Evolutionary conservation across 331 rosid genomes (phyloP).

Genomic region (Erythrophleum ivorense): DNA sequence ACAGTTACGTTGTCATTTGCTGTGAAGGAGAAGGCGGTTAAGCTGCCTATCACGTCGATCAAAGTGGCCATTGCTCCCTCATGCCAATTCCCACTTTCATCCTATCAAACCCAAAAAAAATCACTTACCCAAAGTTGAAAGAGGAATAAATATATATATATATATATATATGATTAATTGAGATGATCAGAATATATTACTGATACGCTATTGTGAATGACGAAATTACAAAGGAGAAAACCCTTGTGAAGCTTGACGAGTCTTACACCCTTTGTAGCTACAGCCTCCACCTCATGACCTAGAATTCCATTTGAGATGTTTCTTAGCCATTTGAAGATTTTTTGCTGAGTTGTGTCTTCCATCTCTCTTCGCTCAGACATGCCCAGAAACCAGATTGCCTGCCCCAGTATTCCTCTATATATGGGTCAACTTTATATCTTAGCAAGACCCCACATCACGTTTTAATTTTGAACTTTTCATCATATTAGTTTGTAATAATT

Average conservation of each 20-base stretch:
- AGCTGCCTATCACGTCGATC: slow-evolving; percentile 40
- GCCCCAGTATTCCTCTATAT: not conserved
- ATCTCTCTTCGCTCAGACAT: not conserved
- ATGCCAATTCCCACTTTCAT: slow-evolving; percentile 53
- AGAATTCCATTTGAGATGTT: slow-evolving; percentile 23
- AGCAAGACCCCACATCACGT: too few relatives aligned
- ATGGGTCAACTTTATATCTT: not conserved
- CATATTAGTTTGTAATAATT: too few relatives aligned
- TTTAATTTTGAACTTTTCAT: too few relatives aligned
- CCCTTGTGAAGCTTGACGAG: slow-evolving; percentile 32
- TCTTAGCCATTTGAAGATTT: not conserved
- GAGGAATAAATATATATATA: not conserved
- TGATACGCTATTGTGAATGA: slow-evolving; percentile 28
- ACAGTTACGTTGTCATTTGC: slow-evolving; percentile 8
- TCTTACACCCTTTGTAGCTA: slow-evolving; percentile 30
- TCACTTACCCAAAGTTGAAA: not conserved
- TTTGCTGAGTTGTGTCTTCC: slow-evolving; percentile 1
- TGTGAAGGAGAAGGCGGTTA: slow-evolving; percentile 9
- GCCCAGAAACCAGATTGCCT: not conserved
- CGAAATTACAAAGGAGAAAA: slow-evolving; percentile 39
- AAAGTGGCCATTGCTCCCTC: slow-evolving; percentile 45
- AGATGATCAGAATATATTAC: slow-evolving; percentile 15
- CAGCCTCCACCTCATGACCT: slow-evolving; percentile 17
- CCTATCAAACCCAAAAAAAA: slow-evolving; percentile 12
- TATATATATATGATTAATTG: too few relatives aligned